Evolutionary conservation across 2,329 filamentous ascomycete genomes (phyloP).

Genomic region (Aaosphaeria pasadenensis): DNA sequence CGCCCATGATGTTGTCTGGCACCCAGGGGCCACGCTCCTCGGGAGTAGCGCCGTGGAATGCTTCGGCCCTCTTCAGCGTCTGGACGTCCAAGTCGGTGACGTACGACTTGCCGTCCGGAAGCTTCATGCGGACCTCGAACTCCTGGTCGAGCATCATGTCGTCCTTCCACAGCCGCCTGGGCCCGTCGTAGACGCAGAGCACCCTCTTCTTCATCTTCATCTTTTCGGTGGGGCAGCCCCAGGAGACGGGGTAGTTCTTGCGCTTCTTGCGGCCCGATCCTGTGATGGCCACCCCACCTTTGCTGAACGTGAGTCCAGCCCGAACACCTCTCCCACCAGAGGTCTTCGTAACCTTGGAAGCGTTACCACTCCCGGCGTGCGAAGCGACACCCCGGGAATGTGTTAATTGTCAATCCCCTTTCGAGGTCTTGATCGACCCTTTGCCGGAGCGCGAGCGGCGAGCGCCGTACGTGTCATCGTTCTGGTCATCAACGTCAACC

Average conservation of each 20-base stretch:
- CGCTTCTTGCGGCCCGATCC: constrained; percentile 75
- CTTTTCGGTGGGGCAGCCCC: constrained; percentile 87
- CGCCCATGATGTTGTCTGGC: constrained; percentile 59
- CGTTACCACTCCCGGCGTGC: constrained; percentile 34
- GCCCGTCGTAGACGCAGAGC: constrained; percentile 86
- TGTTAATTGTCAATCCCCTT: constrained; percentile 51
- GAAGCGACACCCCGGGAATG: constrained; percentile 48
- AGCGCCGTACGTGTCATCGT: constrained; percentile 55
- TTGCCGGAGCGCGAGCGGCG: constrained; percentile 47
- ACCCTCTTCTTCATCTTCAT: constrained; percentile 99
- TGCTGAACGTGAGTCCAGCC: constrained; percentile 72
- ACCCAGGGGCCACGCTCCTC: constrained; percentile 88
- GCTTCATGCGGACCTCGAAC: constrained; percentile 84
- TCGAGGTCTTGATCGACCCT: constrained; percentile 49
- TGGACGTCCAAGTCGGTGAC: constrained; percentile 92
- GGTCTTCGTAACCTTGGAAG: constrained; percentile 39
- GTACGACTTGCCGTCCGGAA: constrained; percentile 67
- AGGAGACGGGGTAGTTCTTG: constrained; percentile 88
- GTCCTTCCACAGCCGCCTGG: constrained; percentile 87
- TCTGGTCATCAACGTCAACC: constrained; percentile 50
- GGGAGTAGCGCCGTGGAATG: constrained; percentile 72
- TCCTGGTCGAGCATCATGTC: constrained; percentile 98
- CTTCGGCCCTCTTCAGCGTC: constrained; percentile 84
- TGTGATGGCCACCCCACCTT: constrained; percentile 64
- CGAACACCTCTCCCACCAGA: constrained; percentile 27